Percentiles rank a stretch among this genome's conserved stretches.
phyloP scores from a whole-genome alignment of 768 basidiomycete genomes.

The Hygrophoropsis aurantiaca region DNA sequence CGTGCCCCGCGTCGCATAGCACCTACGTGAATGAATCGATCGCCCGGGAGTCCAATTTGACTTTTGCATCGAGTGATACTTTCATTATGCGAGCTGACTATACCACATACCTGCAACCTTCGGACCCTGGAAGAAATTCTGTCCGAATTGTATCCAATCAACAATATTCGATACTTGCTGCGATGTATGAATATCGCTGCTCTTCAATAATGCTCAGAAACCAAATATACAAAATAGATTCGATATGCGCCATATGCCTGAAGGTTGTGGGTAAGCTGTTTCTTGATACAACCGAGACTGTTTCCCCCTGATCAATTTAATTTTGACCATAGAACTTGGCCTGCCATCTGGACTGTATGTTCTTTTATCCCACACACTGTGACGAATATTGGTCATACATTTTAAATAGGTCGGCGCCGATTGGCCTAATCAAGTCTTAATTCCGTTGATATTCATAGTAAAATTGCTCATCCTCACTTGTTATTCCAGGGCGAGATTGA shows the following conservation, averaged over 20 bases:
- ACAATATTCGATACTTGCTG: constrained; percentile 15
- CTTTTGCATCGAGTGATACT: constrained; percentile 22
- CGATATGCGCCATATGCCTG: constrained; percentile 30
- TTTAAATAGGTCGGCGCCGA: neutral
- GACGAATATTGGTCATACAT: no score
- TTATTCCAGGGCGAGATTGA: constrained; percentile 41
- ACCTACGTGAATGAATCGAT: constrained; percentile 24
- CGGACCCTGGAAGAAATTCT: constrained; percentile 26
- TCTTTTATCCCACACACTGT: no score
- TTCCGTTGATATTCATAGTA: neutral
- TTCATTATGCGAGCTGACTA: constrained; percentile 33
- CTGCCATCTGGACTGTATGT: constrained; percentile 9
- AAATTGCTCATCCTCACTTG: neutral
- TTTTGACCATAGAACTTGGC: constrained; percentile 21
- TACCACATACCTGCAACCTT: constrained; percentile 16
- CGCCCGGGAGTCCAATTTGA: constrained; percentile 28
- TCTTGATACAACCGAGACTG: neutral
- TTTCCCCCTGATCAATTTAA: neutral
- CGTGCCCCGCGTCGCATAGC: constrained; percentile 7
- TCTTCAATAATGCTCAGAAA: neutral
- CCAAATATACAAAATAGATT: constrained; percentile 13
- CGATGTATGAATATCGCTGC: constrained; percentile 13
- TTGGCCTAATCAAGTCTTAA: constrained; percentile 17
- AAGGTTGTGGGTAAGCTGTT: constrained; percentile 27
- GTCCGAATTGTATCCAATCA: constrained; percentile 25